Percentiles rank a stretch among this genome's conserved stretches.
Conservation (phyloP, 805 yeast species). For the Metschnikowia dekortorum region DNA sequence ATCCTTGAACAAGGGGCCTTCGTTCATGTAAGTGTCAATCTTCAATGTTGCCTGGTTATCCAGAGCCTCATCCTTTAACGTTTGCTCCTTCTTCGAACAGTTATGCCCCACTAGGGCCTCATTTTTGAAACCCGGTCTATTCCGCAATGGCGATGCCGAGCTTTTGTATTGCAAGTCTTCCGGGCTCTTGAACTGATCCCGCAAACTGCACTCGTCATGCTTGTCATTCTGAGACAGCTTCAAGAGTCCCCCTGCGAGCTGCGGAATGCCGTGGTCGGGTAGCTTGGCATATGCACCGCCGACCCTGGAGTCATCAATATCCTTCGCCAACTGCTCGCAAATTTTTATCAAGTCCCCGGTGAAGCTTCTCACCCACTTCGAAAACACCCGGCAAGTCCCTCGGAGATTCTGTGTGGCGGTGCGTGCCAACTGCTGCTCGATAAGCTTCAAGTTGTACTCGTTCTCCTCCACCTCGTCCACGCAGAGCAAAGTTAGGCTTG, state of each 20-base stretch:
- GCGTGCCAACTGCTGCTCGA: constrained; percentile 47
- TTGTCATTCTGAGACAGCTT: not conserved
- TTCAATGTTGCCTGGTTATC: not conserved
- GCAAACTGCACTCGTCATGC: not conserved
- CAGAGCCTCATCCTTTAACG: not conserved
- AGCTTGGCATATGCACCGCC: not conserved
- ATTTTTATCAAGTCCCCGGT: not conserved
- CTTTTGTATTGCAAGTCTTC: not conserved
- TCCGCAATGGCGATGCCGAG: not conserved
- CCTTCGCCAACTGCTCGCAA: not conserved
- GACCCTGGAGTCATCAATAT: not conserved
- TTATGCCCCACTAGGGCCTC: not conserved
- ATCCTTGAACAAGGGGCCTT: too few species aligned
- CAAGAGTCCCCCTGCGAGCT: not conserved
- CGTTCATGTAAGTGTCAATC: not conserved
- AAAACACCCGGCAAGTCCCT: constrained; percentile 43
- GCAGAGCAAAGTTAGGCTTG: constrained; percentile 39
- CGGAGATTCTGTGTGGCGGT: constrained; percentile 44
- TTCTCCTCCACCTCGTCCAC: constrained; percentile 52
- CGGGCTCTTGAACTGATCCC: not conserved
- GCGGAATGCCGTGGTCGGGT: not conserved
- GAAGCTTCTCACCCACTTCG: constrained; percentile 23
- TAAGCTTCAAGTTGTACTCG: constrained; percentile 47
- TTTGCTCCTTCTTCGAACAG: too few species aligned
- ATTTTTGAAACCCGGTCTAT: not conserved